phyloP scores from a whole-genome alignment of 352 stramenopile genomes.

The Albugo candida region DNA sequence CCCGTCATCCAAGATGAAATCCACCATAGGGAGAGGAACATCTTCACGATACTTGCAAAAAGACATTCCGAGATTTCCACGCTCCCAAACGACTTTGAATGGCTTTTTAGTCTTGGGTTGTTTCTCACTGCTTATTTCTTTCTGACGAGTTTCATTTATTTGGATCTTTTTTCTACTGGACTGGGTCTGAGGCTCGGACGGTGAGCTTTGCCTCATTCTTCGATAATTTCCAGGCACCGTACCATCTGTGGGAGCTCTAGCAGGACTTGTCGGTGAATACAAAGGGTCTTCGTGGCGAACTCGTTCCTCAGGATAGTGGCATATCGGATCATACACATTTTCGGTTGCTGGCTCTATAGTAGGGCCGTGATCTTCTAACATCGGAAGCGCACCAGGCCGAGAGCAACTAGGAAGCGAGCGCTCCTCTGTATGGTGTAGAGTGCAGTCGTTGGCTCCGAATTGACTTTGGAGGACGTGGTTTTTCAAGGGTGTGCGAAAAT shows the following conservation, averaged over 20 bases:
- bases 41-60: no score
- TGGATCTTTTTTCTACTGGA: not conserved
- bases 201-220: no score
- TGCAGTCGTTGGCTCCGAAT: not conserved
- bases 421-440: not conserved
- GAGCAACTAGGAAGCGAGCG: not conserved
- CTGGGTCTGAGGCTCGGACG: no score
- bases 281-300: not conserved
- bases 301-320: not conserved
- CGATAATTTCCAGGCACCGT: no score
- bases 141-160: not conserved
- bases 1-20: not conserved
- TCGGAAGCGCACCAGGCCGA: not conserved
- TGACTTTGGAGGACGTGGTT: no score
- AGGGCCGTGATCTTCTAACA: not conserved
- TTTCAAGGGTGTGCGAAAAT: slow-evolving; percentile 40
- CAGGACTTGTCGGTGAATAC: no score
- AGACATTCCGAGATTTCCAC: not conserved
- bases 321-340: not conserved
- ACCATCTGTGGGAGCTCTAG: no score
- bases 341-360: not conserved
- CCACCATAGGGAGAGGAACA: no score
- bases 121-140: not conserved
- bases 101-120: not conserved
- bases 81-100: not conserved